phyloP scores from a whole-genome alignment of 148 eudicot species.

The Fagopyrum tataricum region DNA sequence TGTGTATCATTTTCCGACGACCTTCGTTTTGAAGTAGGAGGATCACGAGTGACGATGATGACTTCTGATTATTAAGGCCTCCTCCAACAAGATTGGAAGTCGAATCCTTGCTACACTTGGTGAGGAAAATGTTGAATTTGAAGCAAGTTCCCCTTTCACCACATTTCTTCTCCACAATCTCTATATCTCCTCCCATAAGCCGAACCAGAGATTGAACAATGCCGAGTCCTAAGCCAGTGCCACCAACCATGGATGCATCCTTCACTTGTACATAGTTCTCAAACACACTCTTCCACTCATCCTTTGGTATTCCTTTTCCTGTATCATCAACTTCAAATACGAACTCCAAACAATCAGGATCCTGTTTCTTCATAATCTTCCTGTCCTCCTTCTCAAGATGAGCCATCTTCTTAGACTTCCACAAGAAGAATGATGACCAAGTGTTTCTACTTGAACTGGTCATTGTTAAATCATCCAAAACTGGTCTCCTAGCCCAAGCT shows the following conservation, averaged over 20 bases:
- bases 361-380: constrained; percentile 25
- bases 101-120: not conserved
- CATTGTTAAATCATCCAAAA: constrained; percentile 27
- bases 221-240: constrained; percentile 92
- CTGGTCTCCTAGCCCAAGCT: constrained; percentile 51
- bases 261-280: constrained; percentile 81
- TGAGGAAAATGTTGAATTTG: constrained; percentile 53
- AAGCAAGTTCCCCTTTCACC: constrained; percentile 61
- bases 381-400: constrained; percentile 22
- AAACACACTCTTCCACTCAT: constrained; percentile 50
- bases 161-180: constrained; percentile 46
- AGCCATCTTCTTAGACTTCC: constrained; percentile 22
- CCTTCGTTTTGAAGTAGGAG: constrained; percentile 47
- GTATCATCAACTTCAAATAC: constrained; percentile 81
- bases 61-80: constrained; percentile 26
- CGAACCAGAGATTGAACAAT: constrained; percentile 84
- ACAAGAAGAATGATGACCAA: constrained; percentile 7
- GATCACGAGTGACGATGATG: constrained; percentile 42
- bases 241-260: constrained; percentile 45
- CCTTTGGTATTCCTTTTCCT: constrained; percentile 75
- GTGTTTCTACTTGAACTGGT: constrained; percentile 26
- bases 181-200: constrained; percentile 85
- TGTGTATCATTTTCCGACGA: constrained; percentile 36
- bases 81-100: constrained; percentile 1
- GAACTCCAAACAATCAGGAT: constrained; percentile 49